Percentiles rank a stretch among this genome's conserved stretches.
Evolutionary conservation across 345 rosid species (phyloP).

Genomic region (Syzygium aromaticum): DNA sequence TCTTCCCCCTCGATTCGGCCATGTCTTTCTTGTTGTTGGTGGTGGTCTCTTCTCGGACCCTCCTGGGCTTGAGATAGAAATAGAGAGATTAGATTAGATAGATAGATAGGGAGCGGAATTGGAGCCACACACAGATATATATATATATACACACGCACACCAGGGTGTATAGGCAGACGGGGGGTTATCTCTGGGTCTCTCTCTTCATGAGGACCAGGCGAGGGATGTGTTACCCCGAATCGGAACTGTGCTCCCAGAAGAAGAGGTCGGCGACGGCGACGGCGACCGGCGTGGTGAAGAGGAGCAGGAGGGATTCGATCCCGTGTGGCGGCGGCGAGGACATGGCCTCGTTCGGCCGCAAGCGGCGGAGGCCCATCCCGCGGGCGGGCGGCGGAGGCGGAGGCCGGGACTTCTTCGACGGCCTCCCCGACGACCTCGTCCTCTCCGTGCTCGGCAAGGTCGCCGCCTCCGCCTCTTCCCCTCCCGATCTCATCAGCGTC

Average conservation of each 20-base stretch:
- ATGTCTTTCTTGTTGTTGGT: not conserved
- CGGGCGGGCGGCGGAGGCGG: not conserved
- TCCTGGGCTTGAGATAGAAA: not conserved
- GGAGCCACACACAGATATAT: not conserved
- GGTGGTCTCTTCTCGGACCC: not conserved
- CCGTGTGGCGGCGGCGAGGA: not conserved
- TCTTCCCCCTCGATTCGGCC: not conserved
- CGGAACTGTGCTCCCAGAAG: not conserved
- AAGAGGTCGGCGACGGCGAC: not conserved
- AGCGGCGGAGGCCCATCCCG: not conserved
- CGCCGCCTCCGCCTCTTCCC: slow-evolving; percentile 7
- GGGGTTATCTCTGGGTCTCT: not conserved
- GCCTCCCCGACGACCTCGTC: slow-evolving; percentile 19
- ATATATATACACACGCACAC: no score
- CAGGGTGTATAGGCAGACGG: no score
- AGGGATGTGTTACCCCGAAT: slow-evolving; percentile 1
- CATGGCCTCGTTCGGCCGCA: not conserved
- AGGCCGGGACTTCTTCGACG: slow-evolving; percentile 8
- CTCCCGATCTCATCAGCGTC: slow-evolving; percentile 15
- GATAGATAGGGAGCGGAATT: not conserved
- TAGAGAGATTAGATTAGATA: not conserved
- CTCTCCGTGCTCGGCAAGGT: slow-evolving; percentile 10
- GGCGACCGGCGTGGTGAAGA: not conserved
- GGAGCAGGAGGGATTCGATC: not conserved
- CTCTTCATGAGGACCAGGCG: slow-evolving; percentile 12